Base-by-base conservation (phyloP, 108 stramenopile genomes). In the Pinguiococcus pyrenoidosus region DNA sequence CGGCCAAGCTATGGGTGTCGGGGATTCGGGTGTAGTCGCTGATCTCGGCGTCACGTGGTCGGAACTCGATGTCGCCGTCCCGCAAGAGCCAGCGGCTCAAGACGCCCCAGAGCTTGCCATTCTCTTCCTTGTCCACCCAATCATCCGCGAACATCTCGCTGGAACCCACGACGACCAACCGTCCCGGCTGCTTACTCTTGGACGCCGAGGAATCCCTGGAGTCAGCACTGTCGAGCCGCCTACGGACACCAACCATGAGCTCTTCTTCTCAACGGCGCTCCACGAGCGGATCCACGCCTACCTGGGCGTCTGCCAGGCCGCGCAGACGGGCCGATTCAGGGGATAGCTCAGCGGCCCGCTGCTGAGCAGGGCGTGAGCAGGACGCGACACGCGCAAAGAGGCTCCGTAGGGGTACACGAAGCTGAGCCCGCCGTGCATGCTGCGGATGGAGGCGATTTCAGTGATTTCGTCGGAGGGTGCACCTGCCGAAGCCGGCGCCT, bases 61-160 rank as follows among this genome's bases (percentile, higher is more conserved):
- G 34, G 4, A 72, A 24, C 4, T n/a, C 36, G 2, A 69, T 48
- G 2, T 34, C 59, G 14, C 16, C 30, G 30, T 72, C 71, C 4
- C 56, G 26, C 6, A 59, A 37, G 0, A 75, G 64, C 73, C 73
- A 85, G 17, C 66, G 40, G 51, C 77, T 32, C 2, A 85, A 29
- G 7, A 78, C 61, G 33, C 80, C 76, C 32, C 49, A 60, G 7
- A 85, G 43, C 46, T 60, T 56, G 0, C 43, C 49, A 54, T 85
- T 85, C 18, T 82, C 77, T 35, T 83, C 80, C 68, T 82, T 76
- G 46, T 79, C 76, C 5, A 85, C 28, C 76, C 76, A 85, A n/a
- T 68, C 60, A 46, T 83, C 82, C 6, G 60, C 48, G 30, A 85
- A 80, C 1, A 83, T 67, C 18, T 83, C 80, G 1, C 64, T 66